Evolutionary conservation across 805 yeast species (phyloP).

Genomic region (Pichia pseudocactophila): DNA sequence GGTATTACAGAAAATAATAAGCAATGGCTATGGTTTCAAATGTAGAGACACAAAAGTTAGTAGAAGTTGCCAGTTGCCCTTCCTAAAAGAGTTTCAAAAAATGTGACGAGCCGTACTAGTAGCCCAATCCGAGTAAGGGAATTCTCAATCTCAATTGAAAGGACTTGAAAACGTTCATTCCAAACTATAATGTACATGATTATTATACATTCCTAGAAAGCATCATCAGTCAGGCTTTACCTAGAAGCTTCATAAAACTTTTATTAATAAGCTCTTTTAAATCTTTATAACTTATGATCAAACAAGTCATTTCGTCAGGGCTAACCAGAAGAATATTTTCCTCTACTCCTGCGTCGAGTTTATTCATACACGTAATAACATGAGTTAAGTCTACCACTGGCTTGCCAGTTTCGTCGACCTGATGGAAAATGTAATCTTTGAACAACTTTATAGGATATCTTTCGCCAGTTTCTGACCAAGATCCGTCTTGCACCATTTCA

Average conservation of each 20-base stretch:
- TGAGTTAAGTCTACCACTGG: constrained; percentile 78
- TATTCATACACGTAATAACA: constrained; percentile 70
- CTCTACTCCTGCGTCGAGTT: constrained; percentile 85
- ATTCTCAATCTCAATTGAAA: too few relatives aligned
- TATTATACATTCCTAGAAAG: constrained; percentile 4
- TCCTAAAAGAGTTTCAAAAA: too few relatives aligned
- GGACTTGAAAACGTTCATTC: too few relatives aligned
- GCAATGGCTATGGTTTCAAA: not conserved
- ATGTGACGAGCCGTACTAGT: too few relatives aligned
- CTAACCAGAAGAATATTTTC: constrained; percentile 76
- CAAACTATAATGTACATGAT: not conserved
- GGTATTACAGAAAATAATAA: not conserved
- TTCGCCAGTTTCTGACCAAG: constrained; percentile 72
- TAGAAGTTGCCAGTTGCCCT: too few relatives aligned
- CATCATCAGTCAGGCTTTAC: constrained; percentile 6
- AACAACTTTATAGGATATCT: constrained; percentile 67
- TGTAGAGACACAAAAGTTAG: too few relatives aligned
- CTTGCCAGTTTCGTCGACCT: constrained; percentile 64
- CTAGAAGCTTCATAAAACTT: constrained; percentile 46
- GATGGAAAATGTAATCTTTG: constrained; percentile 79
- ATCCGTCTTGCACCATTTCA: constrained; percentile 43
- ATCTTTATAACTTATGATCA: constrained; percentile 80
- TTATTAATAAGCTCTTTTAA: constrained; percentile 61
- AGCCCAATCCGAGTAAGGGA: too few relatives aligned
- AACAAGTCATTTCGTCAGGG: constrained; percentile 76